These are phyloP conservation scores for Colletotrichum tropicale DNA, from an alignment of 2,329 filamentous ascomycete genomes.

Conservation along the genomic window DNA sequence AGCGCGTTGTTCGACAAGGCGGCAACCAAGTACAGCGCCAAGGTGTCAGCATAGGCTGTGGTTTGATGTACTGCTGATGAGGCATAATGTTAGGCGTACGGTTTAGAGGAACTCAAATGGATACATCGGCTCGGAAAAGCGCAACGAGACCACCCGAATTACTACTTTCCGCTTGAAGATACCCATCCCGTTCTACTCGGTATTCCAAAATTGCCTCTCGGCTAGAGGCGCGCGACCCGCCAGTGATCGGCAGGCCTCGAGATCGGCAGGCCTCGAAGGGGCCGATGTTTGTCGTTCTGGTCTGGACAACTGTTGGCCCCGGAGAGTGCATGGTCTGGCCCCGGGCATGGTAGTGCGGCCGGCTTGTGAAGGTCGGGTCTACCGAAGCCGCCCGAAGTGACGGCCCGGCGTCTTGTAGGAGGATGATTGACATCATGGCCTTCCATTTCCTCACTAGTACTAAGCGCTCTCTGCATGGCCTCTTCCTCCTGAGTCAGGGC, in stretches of 20 bases:
- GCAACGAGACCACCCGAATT: constrained; percentile 17
- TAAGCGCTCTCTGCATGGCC: neutral
- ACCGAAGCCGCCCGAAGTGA: neutral
- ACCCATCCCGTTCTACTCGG: neutral
- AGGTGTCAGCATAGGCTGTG: constrained; percentile 61
- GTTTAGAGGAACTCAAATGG: constrained; percentile 19
- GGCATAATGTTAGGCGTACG: constrained; percentile 22
- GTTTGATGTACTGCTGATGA: constrained; percentile 13
- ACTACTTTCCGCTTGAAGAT: constrained; percentile 19
- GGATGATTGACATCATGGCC: constrained; percentile 7
- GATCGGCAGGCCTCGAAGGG: constrained; percentile 18
- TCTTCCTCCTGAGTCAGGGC: constrained; percentile 4
- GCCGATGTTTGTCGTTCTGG: neutral
- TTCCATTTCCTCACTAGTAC: constrained; percentile 9
- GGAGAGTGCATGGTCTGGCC: neutral
- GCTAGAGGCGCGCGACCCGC: neutral
- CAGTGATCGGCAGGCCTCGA: constrained; percentile 18
- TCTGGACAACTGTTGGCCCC: neutral
- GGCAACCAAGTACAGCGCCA: constrained; percentile 84
- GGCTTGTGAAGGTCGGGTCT: neutral
- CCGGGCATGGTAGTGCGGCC: neutral
- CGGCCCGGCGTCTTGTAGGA: neutral
- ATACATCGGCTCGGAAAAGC: constrained; percentile 18
- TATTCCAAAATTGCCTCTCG: neutral
- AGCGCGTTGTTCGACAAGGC: constrained; percentile 86